Conservation (phyloP, 2,329 filamentous ascomycete genomes). For the Blumeriella jaapii region DNA sequence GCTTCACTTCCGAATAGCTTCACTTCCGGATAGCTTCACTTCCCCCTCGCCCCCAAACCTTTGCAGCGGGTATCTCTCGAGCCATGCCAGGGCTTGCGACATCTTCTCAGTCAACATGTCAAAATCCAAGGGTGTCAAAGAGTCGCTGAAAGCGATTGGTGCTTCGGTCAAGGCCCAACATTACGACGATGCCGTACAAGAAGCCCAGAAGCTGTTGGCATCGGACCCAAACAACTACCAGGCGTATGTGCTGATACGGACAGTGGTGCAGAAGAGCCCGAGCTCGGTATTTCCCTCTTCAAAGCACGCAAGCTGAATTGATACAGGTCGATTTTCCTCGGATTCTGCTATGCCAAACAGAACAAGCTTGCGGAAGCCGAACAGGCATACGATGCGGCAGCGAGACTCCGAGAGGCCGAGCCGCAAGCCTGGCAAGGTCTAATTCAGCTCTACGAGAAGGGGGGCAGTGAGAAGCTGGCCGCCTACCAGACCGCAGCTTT, state of each 20-base stretch:
- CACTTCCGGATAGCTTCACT: too few species aligned
- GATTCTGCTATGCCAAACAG: conserved; percentile 72
- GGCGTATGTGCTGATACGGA: conserved; percentile 39
- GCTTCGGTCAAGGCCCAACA: conserved; percentile 67
- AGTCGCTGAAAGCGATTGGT: conserved; percentile 72
- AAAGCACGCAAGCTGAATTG: conserved; percentile 11
- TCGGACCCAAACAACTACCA: conserved; percentile 73
- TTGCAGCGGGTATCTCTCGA: too few species aligned
- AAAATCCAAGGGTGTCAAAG: conserved; percentile 51
- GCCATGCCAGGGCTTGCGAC: conserved; percentile 11
- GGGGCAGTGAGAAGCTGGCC: conserved; percentile 55
- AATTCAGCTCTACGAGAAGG: conserved; percentile 73
- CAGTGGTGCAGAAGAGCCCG: too few species aligned
- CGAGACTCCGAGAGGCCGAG: conserved; percentile 60
- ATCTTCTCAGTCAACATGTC: conserved; percentile 22
- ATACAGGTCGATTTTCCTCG: conserved; percentile 68
- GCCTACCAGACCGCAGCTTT: conserved; percentile 65
- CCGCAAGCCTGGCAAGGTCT: conserved; percentile 86
- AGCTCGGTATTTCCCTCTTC: too few species aligned
- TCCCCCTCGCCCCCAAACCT: too few species aligned
- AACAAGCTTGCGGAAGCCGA: conserved; percentile 63
- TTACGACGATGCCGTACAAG: conserved; percentile 61
- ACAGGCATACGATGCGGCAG: conserved; percentile 61
- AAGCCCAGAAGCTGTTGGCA: conserved; percentile 57
- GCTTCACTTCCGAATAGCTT: background rate